phyloP scores from a whole-genome alignment of 1,284 basidiomycete genomes.

The Cryptococcus amylolentus region DNA sequence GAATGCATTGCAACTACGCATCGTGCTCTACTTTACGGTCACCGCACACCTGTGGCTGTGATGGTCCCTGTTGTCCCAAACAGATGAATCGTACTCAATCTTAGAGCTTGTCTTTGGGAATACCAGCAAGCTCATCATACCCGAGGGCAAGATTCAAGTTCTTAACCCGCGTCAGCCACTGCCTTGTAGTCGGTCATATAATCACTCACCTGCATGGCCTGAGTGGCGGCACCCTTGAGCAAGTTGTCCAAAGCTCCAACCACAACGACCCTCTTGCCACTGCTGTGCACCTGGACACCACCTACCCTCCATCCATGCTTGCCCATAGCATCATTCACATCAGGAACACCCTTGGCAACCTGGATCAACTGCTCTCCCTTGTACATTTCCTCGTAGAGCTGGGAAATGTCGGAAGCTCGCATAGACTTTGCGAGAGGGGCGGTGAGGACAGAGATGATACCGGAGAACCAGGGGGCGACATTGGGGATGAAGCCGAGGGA shows the following conservation, averaged over 20 bases:
- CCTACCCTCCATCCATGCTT: constrained; percentile 88
- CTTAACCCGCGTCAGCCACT: constrained; percentile 50
- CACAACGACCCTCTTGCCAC: constrained; percentile 82
- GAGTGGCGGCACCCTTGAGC: constrained; percentile 95
- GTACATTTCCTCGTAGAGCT: constrained; percentile 78
- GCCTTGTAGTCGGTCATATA: background rate
- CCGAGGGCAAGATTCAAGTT: constrained; percentile 94
- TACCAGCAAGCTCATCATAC: constrained; percentile 84
- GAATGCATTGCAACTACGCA: too few species aligned
- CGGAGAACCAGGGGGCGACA: constrained; percentile 94
- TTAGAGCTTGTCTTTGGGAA: constrained; percentile 54
- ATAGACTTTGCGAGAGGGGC: constrained; percentile 68
- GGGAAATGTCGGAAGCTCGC: constrained; percentile 67
- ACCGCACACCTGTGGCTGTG: too few species aligned
- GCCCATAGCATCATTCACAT: constrained; percentile 69
- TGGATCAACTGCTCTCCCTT: constrained; percentile 67
- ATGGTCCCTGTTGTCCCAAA: too few species aligned
- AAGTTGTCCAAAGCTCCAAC: constrained; percentile 93
- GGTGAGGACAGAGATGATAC: constrained; percentile 82
- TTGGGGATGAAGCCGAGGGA: constrained; percentile 81
- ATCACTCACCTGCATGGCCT: constrained; percentile 75
- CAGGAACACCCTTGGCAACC: constrained; percentile 67
- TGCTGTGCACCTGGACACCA: constrained; percentile 88
- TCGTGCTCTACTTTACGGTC: too few species aligned
- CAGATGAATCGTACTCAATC: too few species aligned